These are phyloP conservation scores for Kazachstania sp. DNA, from an alignment of 1,139 yeast species.

Conservation along the genomic window DNA sequence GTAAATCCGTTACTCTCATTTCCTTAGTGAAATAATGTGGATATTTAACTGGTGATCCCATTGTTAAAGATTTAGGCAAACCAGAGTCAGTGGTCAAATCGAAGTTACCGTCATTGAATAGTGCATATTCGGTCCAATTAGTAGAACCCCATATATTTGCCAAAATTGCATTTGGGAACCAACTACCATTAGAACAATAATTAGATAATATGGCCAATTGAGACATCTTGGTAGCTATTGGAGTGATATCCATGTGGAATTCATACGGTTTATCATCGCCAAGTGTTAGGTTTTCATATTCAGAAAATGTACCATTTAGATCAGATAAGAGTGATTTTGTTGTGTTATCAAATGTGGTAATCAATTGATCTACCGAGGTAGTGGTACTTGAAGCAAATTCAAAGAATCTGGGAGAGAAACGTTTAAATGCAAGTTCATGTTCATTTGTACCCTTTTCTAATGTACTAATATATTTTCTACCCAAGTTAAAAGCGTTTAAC, in stretches of 20 bases:
- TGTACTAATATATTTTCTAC: constrained; percentile 43
- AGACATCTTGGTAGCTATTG: constrained; percentile 66
- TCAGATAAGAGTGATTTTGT: constrained; percentile 21
- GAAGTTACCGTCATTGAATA: constrained; percentile 23
- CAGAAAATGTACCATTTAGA: constrained; percentile 21
- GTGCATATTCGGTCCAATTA: constrained; percentile 66
- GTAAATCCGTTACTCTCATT: constrained; percentile 60
- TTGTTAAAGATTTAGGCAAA: constrained; percentile 3
- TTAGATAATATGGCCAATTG: constrained; percentile 63
- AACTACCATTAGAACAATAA: constrained; percentile 48
- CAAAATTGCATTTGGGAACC: constrained; percentile 70
- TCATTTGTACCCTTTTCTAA: constrained; percentile 35
- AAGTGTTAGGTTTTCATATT: constrained; percentile 18
- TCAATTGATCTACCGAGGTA: constrained; percentile 42
- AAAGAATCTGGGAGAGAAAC: constrained; percentile 62
- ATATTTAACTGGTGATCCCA: constrained; percentile 30
- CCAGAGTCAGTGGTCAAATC: background rate
- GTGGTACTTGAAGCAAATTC: constrained; percentile 68
- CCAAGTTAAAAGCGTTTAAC: constrained; percentile 64
- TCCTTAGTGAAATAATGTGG: constrained; percentile 59
- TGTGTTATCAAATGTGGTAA: constrained; percentile 36
- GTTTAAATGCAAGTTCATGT: constrained; percentile 48
- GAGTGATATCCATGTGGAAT: constrained; percentile 40
- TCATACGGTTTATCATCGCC: constrained; percentile 20
- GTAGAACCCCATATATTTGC: constrained; percentile 93